Evolutionary conservation across 2,329 filamentous ascomycete genomes (phyloP).

Genomic region (Curvularia lunata): DNA sequence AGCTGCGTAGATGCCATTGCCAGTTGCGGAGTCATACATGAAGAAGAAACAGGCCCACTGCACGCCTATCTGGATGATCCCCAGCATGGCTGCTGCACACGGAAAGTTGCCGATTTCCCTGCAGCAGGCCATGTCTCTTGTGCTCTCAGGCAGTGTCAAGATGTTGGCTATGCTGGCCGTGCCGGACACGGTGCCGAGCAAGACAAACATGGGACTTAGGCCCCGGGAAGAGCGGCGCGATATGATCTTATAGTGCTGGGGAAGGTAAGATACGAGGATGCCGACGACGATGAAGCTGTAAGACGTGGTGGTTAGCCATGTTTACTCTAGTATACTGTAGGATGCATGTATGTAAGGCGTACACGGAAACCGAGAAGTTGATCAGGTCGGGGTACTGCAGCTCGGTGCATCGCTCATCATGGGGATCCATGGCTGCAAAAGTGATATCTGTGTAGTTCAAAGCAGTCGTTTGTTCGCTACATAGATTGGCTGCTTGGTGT

Average conservation of each 20-base stretch:
- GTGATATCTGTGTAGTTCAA: not conserved
- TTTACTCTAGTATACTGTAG: not conserved
- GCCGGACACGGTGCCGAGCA: constrained; percentile 89
- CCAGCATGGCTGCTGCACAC: constrained; percentile 83
- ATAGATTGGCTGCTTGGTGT: not conserved
- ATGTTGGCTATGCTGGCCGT: constrained; percentile 93
- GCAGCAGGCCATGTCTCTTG: constrained; percentile 85
- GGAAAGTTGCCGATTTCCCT: constrained; percentile 79
- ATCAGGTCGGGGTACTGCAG: constrained; percentile 59
- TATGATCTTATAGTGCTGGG: constrained; percentile 93
- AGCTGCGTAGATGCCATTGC: not conserved
- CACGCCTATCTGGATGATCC: constrained; percentile 86
- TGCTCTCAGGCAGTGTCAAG: constrained; percentile 81
- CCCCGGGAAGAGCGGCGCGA: constrained; percentile 84
- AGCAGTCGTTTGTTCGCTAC: not conserved
- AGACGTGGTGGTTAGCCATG: constrained; percentile 20
- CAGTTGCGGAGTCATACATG: constrained; percentile 65
- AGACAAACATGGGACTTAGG: constrained; percentile 92
- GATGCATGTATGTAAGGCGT: constrained; percentile 28
- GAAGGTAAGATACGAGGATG: constrained; percentile 90
- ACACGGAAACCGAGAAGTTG: constrained; percentile 63
- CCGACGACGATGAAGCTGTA: constrained; percentile 77
- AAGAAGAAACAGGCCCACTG: constrained; percentile 92
- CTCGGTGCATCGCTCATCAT: constrained; percentile 53
- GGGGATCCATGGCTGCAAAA: constrained; percentile 18